Evolutionary conservation across 306 rosid species (phyloP), one percentile per base, ranked within the genome.

Genomic region (Vigna hirtella): DNA sequence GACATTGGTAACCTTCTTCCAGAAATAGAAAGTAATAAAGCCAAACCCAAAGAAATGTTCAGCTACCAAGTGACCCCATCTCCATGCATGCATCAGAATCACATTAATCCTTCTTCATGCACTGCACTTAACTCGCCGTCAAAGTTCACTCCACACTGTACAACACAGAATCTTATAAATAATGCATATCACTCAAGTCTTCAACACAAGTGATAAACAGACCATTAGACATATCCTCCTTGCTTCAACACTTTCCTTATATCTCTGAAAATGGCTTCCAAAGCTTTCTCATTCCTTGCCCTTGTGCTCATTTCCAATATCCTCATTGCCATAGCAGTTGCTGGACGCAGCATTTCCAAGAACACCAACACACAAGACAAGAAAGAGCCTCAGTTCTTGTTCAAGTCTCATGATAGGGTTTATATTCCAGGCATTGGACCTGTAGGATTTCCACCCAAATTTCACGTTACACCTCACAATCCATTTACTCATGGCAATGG

Each of bases 361-460:
- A 53, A 58, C 68, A 4, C 57, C 12, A 40, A 43, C 83, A 58
- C 66, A 11, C 53, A 74, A 5, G 90, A 90, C 53, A 73, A 62
- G 89, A 89, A 89, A 74, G 88, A 89, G 72, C 96, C 91, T 10
- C 64, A 87, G 71, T 89, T 64, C 61, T 70, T 87, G 5, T 13
- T 87, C 85, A 82, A 85, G 43, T 45, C 50, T 45, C 76, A 64
- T 50, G 88, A 83, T 20, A 78, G 79, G 52, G 75, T 74, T 69
- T 77, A 80, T 66, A 74, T 88, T 85, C 97, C 97, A 0, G 88
- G 93, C 64, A 6, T 91, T 81, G 97, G 93, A 52, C 82, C 79
- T 6, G 63, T 84, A 14, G 16, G 68, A 56, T 47, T 84, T 42
- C 93, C 90, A 26, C 90, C 87, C 28, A 40, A 28, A 2, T 55